Conservation (phyloP, 148 eudicot species). For the Pharnaceum exiguum region DNA sequence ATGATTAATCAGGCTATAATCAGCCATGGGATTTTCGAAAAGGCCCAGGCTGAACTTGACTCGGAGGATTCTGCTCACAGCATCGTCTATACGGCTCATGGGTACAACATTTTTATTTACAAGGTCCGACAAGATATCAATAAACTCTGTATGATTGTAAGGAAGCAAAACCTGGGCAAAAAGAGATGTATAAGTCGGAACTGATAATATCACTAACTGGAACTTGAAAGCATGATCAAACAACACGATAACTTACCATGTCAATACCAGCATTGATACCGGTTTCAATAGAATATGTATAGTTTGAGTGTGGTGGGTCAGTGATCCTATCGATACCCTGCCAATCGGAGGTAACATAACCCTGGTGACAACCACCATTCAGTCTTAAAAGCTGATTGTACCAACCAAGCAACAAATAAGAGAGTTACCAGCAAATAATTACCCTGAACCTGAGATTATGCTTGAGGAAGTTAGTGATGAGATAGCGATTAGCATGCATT, state of each 20-base stretch:
- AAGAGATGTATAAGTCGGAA: neutral
- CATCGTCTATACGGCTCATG: constrained; percentile 52
- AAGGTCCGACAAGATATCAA: constrained; percentile 29
- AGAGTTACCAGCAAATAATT: too few relatives aligned
- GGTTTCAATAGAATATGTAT: constrained; percentile 42
- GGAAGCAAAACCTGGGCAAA: constrained; percentile 32
- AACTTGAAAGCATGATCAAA: too few relatives aligned
- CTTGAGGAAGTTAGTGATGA: constrained; percentile 28
- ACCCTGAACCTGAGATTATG: constrained; percentile 28
- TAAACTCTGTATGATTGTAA: constrained; percentile 23
- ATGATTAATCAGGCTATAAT: neutral
- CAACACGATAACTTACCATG: constrained; percentile 29
- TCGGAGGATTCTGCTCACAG: constrained; percentile 44
- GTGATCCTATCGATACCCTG: constrained; percentile 51
- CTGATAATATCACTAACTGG: too few relatives aligned
- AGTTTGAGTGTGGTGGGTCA: constrained; percentile 40
- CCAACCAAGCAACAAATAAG: neutral
- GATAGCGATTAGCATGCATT: constrained; percentile 16
- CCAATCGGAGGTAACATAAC: constrained; percentile 54
- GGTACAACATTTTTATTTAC: constrained; percentile 34
- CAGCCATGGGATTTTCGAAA: constrained; percentile 35
- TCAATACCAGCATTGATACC: constrained; percentile 42
- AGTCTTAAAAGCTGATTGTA: neutral
- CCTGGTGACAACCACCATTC: constrained; percentile 30
- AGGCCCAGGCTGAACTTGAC: constrained; percentile 53